Conservation (phyloP, 2,329 filamentous ascomycete genomes). For the Nemania bipapillata region DNA sequence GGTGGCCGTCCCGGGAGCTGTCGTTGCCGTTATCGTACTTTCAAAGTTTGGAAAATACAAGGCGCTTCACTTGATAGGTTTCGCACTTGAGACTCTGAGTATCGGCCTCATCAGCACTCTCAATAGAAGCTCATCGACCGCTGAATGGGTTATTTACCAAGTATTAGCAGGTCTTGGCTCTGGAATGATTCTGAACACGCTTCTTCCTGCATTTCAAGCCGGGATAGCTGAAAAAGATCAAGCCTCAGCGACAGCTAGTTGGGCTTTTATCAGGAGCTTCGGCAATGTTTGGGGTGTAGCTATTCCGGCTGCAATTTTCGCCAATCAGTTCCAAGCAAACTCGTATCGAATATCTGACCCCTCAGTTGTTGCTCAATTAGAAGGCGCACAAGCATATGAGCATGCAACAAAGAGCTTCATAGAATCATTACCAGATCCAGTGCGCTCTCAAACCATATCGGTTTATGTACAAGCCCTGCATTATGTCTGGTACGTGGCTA, state of each 20-base stretch:
- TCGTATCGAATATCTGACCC: background rate
- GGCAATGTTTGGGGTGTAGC: constrained; percentile 58
- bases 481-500: background rate
- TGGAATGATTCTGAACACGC: constrained; percentile 52
- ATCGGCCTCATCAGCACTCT: constrained; percentile 54
- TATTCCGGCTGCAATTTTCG: constrained; percentile 55
- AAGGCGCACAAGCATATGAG: background rate
- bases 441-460: background rate
- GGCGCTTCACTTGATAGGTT: constrained; percentile 9
- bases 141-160: constrained; percentile 54
- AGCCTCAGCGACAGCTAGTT: constrained; percentile 51
- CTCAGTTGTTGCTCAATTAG: background rate
- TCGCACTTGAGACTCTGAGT: constrained; percentile 55
- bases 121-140: constrained; percentile 45
- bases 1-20: background rate
- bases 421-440: no score
- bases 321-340: constrained; percentile 12
- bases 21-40: background rate
- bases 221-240: constrained; percentile 47
- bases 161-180: constrained; percentile 52
- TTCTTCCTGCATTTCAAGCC: constrained; percentile 56
- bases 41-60: no score
- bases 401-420: no score
- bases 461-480: background rate
- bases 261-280: constrained; percentile 56